Conservation (phyloP, 2,329 filamentous ascomycete genomes). For the Bisporella sp. region DNA sequence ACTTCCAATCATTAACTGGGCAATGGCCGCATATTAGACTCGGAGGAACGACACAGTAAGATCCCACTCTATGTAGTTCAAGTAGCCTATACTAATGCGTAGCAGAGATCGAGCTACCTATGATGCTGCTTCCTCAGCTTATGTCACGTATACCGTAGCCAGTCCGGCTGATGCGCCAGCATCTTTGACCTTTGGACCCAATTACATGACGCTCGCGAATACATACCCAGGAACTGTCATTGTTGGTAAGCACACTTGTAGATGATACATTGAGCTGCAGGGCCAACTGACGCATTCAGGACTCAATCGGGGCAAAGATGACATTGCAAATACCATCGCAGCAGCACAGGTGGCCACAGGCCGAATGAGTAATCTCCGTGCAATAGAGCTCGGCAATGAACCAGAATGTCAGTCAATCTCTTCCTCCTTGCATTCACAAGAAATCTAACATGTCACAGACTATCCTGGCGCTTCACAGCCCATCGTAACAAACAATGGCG, state of each 20-base stretch:
- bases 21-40: conserved; percentile 47
- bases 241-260: conserved; percentile 26
- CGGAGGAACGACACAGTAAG: conserved; percentile 49
- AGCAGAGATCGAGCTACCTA: conserved; percentile 43
- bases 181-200: conserved; percentile 44
- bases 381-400: conserved; percentile 51
- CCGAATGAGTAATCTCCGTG: conserved; percentile 41
- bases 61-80: neutral
- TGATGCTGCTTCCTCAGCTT: conserved; percentile 35
- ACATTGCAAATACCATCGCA: conserved; percentile 45
- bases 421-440: neutral
- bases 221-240: conserved; percentile 43
- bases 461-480: conserved; percentile 25
- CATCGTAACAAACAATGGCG: conserved; percentile 17
- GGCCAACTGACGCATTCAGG: conserved; percentile 18
- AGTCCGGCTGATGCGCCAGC: conserved; percentile 39
- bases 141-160: conserved; percentile 44
- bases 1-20: conserved; percentile 42
- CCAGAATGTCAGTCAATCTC: conserved; percentile 40
- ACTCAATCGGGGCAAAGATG: conserved; percentile 45
- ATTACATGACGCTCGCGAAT: conserved; percentile 42
- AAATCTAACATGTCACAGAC: conserved; percentile 23
- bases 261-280: neutral
- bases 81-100: neutral
- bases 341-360: conserved; percentile 39